Evolutionary conservation across 257 asterid species (phyloP), one percentile per base, ranked within the genome.

Genomic region (Salvia splendens): DNA sequence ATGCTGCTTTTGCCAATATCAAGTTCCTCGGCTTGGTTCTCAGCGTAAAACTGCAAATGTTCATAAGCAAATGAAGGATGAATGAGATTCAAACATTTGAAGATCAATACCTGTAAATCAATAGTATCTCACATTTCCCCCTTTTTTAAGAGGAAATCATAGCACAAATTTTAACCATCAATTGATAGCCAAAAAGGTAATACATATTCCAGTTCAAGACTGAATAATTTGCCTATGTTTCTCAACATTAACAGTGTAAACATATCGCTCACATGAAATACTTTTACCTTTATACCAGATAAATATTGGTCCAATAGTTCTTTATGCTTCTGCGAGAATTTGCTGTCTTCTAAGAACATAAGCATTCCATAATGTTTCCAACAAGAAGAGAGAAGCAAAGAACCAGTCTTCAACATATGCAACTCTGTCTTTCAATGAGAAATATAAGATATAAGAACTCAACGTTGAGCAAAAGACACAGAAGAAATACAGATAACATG

Each of bases 321-420:
- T 66, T 80, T 92, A 75, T 81, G 76, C 65, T 83, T 79, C 72
- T 71, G 83, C 68, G 85, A 70, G 70, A 86, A 79, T 69, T 73
- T 82, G 82, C 42, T 64, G 83, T 89, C 86, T 73, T 84, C 97
- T 74, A 89, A 65, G 78, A 59, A 87, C 79, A 83, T 69, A 50
- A 92, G 89, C 84, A 81, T 64, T 67, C 97, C 96, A 33, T 92
- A 89, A 81, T 92, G 96, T 77, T 89, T 92, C 98, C 98, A 92
- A 83, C 97, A 92, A 62, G 98, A 89, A 54, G 92, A 84, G 62
- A 92, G 84, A 68, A 92, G 95, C 78, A 87, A 71, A 8, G 85
- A 78, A 69, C 92, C 95, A 47, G 88, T 83, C 76, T 84, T 86
- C 78, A 69, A 69, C 80, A 80, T 68, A 71, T 80, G 81, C 77